Conservation (phyloP, 1,284 basidiomycete genomes). For the Cutaneotrichosporon curvatum region DNA sequence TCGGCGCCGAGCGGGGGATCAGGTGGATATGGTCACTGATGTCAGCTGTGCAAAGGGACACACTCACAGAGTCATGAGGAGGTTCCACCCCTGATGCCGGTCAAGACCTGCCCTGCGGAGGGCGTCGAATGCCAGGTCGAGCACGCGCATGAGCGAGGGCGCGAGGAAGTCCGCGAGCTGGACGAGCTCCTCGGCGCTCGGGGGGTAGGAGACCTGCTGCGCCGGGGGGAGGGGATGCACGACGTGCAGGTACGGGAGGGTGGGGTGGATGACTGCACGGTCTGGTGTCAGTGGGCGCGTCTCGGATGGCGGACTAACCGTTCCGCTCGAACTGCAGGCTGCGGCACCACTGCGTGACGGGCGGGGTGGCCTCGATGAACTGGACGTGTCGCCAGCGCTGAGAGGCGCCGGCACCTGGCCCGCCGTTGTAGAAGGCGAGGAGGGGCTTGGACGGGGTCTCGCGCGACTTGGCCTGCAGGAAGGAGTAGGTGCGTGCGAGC, state of each 20-base stretch:
- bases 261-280: conserved; percentile 61
- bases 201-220: conserved; percentile 47
- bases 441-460: conserved; percentile 51
- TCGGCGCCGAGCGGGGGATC: conserved; percentile 58
- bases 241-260: conserved; percentile 71
- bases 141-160: conserved; percentile 60
- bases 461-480: conserved; percentile 59
- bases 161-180: conserved; percentile 55
- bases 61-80: conserved; percentile 58
- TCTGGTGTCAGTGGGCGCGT: conserved; percentile 48
- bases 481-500: conserved; percentile 61
- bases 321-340: conserved; percentile 55
- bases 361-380: conserved; percentile 63
- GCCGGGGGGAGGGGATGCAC: conserved; percentile 52
- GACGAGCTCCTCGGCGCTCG: conserved; percentile 42
- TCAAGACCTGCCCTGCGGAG: conserved; percentile 31
- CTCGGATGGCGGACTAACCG: conserved; percentile 46
- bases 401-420: conserved; percentile 72
- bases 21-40: conserved; percentile 65
- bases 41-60: conserved; percentile 1
- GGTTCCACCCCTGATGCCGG: conserved; percentile 57
- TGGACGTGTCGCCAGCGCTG: conserved; percentile 83
- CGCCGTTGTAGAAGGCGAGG: conserved; percentile 83
- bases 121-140: conserved; percentile 72
- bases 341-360: conserved; percentile 62